Conservation (phyloP, 768 basidiomycete genomes). For the Xerocomus spinulosus region DNA sequence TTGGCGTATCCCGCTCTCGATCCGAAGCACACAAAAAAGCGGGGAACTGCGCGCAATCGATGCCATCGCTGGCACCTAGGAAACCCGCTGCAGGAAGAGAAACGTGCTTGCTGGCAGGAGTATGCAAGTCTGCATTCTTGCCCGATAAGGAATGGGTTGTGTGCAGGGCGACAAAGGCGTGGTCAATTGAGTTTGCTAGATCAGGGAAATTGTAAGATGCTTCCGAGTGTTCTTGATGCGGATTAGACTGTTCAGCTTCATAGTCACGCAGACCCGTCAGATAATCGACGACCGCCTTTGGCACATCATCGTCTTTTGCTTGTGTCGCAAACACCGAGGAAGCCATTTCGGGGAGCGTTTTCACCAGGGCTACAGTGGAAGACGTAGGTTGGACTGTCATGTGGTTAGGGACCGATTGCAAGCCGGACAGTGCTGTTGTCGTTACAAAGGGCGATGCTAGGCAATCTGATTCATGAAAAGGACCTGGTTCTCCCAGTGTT, state of each 20-base stretch:
- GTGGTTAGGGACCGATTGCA: conserved; percentile 1
- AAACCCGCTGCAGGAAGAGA: background rate
- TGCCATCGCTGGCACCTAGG: background rate
- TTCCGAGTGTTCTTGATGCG: conserved; percentile 1
- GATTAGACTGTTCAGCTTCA: background rate
- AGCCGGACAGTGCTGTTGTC: conserved; percentile 1
- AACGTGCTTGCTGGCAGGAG: conserved; percentile 1
- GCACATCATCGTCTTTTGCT: background rate
- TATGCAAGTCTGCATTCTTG: conserved; percentile 7
- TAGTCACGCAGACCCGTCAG: conserved; percentile 4
- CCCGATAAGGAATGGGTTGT: conserved; percentile 5
- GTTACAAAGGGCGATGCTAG: conserved; percentile 16
- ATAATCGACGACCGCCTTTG: background rate
- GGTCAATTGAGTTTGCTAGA: conserved; percentile 2
- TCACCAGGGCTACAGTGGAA: background rate
- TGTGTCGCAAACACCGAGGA: background rate
- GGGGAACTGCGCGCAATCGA: conserved; percentile 3
- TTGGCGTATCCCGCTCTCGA: background rate
- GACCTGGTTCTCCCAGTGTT: background rate
- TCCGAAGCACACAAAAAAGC: conserved; percentile 4
- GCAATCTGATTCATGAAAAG: conserved; percentile 5
- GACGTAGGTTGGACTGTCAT: background rate
- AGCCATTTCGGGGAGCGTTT: background rate
- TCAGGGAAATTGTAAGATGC: background rate
- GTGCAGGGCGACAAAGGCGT: conserved; percentile 1